These are phyloP conservation scores for Cladorrhinum sp. DNA, from an alignment of 2,329 filamentous ascomycete species.

Conservation along the genomic window DNA sequence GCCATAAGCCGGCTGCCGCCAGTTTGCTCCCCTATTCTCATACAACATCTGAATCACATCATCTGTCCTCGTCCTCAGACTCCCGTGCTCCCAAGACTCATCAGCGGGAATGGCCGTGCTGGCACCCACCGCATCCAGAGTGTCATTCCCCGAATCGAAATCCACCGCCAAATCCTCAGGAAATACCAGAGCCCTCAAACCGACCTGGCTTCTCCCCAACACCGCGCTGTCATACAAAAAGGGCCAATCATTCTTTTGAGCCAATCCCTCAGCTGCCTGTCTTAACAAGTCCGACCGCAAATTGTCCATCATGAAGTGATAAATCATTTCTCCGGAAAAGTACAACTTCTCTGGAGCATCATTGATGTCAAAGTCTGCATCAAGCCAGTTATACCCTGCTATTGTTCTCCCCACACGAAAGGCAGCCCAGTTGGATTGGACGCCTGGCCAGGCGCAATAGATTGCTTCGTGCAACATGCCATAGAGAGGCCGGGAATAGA, in stretches of 20 bases:
- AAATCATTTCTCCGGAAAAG: slow-evolving; percentile 73
- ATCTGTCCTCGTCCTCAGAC: slow-evolving; percentile 11
- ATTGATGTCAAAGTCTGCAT: slow-evolving; percentile 29
- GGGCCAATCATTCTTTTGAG: slow-evolving; percentile 57
- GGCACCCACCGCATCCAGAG: slow-evolving; percentile 38
- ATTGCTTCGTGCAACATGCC: slow-evolving; percentile 66
- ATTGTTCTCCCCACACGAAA: slow-evolving; percentile 43
- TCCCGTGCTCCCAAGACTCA: slow-evolving; percentile 9
- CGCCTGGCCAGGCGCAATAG: slow-evolving; percentile 53
- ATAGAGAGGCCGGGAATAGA: slow-evolving; percentile 64
- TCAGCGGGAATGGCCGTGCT: background rate
- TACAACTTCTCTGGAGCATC: slow-evolving; percentile 44
- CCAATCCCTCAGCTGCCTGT: slow-evolving; percentile 56
- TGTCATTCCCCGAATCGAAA: slow-evolving; percentile 57
- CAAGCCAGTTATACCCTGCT: slow-evolving; percentile 28
- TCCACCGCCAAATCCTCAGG: slow-evolving; percentile 73
- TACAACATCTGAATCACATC: slow-evolving; percentile 16
- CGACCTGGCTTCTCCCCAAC: slow-evolving; percentile 59
- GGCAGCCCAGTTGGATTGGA: slow-evolving; percentile 60
- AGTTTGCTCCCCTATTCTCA: background rate
- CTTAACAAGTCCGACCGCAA: slow-evolving; percentile 52
- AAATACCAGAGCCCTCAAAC: slow-evolving; percentile 65
- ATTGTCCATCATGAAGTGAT: slow-evolving; percentile 61
- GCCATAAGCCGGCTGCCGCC: background rate
- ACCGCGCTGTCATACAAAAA: slow-evolving; percentile 60